Conservation (phyloP, 2,329 filamentous ascomycete species). For the Didymella glomerata region DNA sequence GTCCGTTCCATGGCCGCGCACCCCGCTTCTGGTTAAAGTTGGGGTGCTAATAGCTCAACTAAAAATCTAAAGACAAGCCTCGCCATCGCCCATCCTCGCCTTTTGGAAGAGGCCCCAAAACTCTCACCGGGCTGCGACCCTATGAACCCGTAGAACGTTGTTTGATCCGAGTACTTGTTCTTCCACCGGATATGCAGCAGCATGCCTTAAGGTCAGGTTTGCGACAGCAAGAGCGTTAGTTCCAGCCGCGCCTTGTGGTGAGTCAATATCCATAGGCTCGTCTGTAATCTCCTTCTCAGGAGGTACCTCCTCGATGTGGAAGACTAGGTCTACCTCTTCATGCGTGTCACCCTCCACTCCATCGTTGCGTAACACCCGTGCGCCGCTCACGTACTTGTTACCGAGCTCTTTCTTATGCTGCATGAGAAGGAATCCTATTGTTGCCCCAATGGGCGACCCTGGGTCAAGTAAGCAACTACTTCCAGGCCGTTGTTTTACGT, state of each 20-base stretch:
- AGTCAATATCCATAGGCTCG: background rate
- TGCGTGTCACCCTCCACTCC: no score
- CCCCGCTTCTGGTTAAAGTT: background rate
- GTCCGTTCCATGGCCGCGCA: background rate
- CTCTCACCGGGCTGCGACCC: background rate
- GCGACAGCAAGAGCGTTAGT: background rate
- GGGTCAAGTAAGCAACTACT: background rate
- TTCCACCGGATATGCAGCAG: background rate
- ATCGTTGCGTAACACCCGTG: constrained; percentile 5
- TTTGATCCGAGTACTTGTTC: background rate
- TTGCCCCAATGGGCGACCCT: constrained; percentile 31
- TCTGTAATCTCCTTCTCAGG: background rate
- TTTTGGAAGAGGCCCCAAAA: background rate
- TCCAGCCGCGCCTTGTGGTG: background rate
- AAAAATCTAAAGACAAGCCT: no score
- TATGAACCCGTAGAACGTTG: constrained; percentile 2
- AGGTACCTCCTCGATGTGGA: constrained; percentile 5
- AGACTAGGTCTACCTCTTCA: background rate
- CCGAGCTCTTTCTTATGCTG: constrained; percentile 28
- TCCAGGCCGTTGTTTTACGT: no score
- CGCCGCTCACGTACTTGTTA: constrained; percentile 22
- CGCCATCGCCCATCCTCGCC: background rate
- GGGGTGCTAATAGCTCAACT: background rate
- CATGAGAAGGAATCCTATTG: constrained; percentile 23
- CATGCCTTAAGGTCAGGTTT: background rate